Percentiles rank a stretch among this genome's conserved stretches.
These are phyloP conservation scores for Chaetomiaceae sp. DNA, from an alignment of 2,329 filamentous ascomycete species.

Conservation along the genomic window DNA sequence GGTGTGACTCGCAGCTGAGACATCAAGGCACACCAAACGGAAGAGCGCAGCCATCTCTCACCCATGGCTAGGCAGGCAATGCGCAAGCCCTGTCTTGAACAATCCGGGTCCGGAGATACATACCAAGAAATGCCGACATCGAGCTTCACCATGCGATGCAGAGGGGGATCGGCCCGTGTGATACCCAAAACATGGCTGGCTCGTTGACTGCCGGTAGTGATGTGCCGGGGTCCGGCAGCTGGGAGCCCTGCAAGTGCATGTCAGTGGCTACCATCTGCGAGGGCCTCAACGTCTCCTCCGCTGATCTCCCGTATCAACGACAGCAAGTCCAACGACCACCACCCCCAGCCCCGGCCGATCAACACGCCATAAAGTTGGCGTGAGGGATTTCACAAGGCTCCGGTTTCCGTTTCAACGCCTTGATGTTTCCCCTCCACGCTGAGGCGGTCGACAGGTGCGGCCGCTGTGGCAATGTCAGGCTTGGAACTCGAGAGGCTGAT, in stretches of 20 bases:
- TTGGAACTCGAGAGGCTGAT: too few species aligned
- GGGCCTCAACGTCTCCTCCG: too few species aligned
- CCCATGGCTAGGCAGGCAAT: neutral
- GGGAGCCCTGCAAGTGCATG: neutral
- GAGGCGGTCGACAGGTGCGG: neutral
- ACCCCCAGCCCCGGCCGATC: too few species aligned
- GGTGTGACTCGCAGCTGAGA: constrained; percentile 34
- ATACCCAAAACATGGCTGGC: constrained; percentile 3
- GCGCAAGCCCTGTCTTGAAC: constrained; percentile 11
- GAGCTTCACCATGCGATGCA: constrained; percentile 15
- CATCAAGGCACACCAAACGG: constrained; percentile 31
- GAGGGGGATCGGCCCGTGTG: constrained; percentile 20
- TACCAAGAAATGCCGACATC: constrained; percentile 10
- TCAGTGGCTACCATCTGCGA: too few species aligned
- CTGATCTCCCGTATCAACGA: neutral
- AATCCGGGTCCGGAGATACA: neutral
- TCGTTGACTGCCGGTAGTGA: constrained; percentile 10
- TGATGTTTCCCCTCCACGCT: neutral
- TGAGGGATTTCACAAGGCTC: too few species aligned
- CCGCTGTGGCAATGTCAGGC: neutral
- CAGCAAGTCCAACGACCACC: too few species aligned
- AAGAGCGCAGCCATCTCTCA: constrained; percentile 16
- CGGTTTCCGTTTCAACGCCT: neutral
- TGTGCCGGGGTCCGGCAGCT: constrained; percentile 3
- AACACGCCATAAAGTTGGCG: too few species aligned